A percentile compares a stretch with the other conserved stretches of the same genome.
These are phyloP conservation scores for Tulasnella sp. DNA, from an alignment of 768 basidiomycete species.

Conservation along the genomic window DNA sequence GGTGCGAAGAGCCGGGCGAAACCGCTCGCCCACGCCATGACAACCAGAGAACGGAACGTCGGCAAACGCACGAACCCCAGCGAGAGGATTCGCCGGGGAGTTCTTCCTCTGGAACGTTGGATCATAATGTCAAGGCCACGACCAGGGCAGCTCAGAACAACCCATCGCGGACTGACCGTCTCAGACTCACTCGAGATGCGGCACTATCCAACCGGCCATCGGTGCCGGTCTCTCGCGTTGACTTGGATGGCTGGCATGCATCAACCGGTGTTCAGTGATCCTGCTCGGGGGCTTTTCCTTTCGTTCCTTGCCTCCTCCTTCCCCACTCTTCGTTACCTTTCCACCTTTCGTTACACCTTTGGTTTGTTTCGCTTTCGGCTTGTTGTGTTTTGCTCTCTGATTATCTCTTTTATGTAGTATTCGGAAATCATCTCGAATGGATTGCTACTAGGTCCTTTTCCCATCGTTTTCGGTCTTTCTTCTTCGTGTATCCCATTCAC, in stretches of 20 bases:
- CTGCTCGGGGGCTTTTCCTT: background rate
- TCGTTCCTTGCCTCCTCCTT: background rate
- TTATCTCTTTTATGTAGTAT: constrained; percentile 7
- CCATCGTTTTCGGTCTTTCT: background rate
- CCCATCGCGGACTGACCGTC: background rate
- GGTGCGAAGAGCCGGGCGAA: background rate
- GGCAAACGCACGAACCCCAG: background rate
- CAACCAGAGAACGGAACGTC: background rate
- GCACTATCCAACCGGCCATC: background rate
- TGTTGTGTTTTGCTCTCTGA: constrained; percentile 4
- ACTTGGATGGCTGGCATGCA: background rate
- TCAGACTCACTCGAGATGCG: background rate
- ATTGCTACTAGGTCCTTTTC: background rate
- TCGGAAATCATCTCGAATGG: background rate
- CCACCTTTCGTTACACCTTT: background rate
- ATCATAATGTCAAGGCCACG: background rate
- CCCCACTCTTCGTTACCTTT: constrained; percentile 4
- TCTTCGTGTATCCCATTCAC: background rate
- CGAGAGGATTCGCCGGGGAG: background rate
- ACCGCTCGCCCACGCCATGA: background rate
- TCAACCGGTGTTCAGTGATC: background rate
- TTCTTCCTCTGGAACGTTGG: background rate
- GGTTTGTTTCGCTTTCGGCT: background rate
- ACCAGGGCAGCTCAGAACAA: background rate
- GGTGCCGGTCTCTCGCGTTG: background rate